Evolutionary conservation across 148 eudicot species (phyloP), one percentile per base, ranked within the genome.

Genomic region (Amaranthus hypochondriacus): DNA sequence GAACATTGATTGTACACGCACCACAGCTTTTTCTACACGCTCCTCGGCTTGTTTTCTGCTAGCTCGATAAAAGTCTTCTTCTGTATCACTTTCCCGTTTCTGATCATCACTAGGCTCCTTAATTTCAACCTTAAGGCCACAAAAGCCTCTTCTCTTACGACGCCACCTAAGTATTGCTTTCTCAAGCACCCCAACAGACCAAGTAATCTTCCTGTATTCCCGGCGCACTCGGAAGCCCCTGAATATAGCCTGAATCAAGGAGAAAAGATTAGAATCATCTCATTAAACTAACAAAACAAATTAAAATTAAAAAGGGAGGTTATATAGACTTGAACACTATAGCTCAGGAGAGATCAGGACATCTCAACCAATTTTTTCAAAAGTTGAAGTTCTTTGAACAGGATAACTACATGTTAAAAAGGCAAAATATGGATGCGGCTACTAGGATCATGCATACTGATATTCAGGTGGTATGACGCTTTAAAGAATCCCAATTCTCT

Each of bases 121-220:
- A 46, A 87, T 80, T 57, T 76, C 68, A 68, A 88, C 85, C 76
- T 84, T 75, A 74, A 90, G 87, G 51, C 94, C 97, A 7, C 99
- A 89, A 10, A 96, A 76, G 58, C 99, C 99, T 79, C 80, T 96
- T 68, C 92, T 86, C 83, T 78, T 92, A 75, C 71, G 59, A 51
- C 99, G 91, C 97, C 99, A 96, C 14, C 99, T 86, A 39, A 96
- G 69, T 18, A 96, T 76, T 76, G 86, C 97, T 81, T 96, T 96
- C 76, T 96, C 99, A 70, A 95, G 87, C 71, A 96, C 83, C 66
- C 99, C 97, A 72, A 96, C 97, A 0, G 99, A 90, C 96, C 92
- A 96, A 48, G 59, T 4, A 71, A 96, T 86, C 82, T 92, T 95
- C 52, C 78, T 76, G 77, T 89, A 92, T 72, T 92, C 93, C 74